Evolutionary conservation across 805 yeast genomes (phyloP), one percentile per base, ranked within the genome.

Genomic region (Lachancea kluyveri): DNA sequence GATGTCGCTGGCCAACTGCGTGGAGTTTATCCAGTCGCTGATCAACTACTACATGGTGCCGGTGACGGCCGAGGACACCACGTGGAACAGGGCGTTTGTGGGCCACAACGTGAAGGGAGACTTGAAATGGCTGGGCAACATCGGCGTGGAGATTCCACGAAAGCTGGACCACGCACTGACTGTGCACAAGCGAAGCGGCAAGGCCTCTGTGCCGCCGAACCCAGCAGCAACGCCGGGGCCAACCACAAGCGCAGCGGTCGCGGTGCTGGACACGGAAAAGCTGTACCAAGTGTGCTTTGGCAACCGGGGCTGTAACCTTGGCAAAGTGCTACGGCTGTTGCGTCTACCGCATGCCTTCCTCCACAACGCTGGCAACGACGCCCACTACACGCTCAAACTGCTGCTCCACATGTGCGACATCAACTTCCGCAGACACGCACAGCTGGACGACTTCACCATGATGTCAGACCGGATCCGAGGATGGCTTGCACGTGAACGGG

Each of bases 311-410:
- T 58, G 65, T 3, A 60, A 68, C 6, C 49, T 79, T 26, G 64
- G 71, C 10, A 67, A 65, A 13, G 50, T 72, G 0, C 56, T 78
- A 11, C 52, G 70, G 24, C 48, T 64, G 28, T 54, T 73, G 30
- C 58, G 60, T 17, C 63, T 79, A 5, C 81, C 83, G 1, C 75
- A 74, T 46, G 67, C 76, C 1, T 66, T 62, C 41, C 56, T 79
- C 28, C 87, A 79, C 50, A 79, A 79, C 48, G 87, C 82, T 2
- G 83, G 78, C 3, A 79, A 79, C 46, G 88, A 79, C 51, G 74
- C 84, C 5, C 73, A 75, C 44, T 77, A 66, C 41, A 79, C 87
- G 0, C 51, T 79, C 28, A 35, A 70, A 18, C 59, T 71, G n/a
- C 65, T 71, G 7, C 39, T 77, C 45, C 63, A 65, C 21, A 46